phyloP scores from a whole-genome alignment of 2,329 filamentous ascomycete genomes.

The Geosmithia putterillii region DNA sequence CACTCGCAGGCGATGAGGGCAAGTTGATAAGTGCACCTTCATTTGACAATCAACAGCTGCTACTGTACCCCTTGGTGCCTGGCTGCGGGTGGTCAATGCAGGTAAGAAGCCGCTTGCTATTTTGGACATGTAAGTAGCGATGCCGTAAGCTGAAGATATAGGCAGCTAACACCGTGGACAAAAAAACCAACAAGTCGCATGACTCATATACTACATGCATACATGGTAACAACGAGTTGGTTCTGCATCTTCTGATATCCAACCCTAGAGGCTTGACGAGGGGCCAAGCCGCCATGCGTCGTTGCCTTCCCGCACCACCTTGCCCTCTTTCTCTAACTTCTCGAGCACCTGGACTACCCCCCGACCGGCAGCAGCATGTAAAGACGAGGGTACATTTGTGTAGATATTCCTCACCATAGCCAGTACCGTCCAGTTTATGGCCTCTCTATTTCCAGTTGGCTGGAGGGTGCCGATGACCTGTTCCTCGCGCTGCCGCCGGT shows the following conservation, averaged over 20 bases:
- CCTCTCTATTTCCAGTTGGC: constrained; percentile 15
- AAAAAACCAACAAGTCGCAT: too few relatives aligned
- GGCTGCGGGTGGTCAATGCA: too few relatives aligned
- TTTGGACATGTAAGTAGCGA: too few relatives aligned
- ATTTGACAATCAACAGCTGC: too few relatives aligned
- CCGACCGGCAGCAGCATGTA: constrained; percentile 64
- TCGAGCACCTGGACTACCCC: constrained; percentile 67
- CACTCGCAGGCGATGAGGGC: too few relatives aligned
- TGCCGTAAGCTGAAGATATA: too few relatives aligned
- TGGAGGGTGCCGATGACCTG: constrained; percentile 59
- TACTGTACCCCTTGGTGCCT: too few relatives aligned
- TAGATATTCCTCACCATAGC: constrained; percentile 88
- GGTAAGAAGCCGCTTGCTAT: too few relatives aligned
- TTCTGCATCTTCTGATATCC: background rate
- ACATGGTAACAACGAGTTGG: too few relatives aligned
- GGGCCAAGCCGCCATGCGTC: constrained; percentile 8
- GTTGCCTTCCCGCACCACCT: constrained; percentile 32
- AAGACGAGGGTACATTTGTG: constrained; percentile 58
- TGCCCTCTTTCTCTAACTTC: constrained; percentile 68
- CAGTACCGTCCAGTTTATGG: constrained; percentile 50
- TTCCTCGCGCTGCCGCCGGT: constrained; percentile 67
- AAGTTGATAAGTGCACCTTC: too few relatives aligned
- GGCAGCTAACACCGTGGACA: too few relatives aligned
- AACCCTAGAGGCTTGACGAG: background rate
- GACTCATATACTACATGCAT: too few relatives aligned